Conservation (phyloP, 495 filamentous ascomycete species). For the Endocarpon pusillum region DNA sequence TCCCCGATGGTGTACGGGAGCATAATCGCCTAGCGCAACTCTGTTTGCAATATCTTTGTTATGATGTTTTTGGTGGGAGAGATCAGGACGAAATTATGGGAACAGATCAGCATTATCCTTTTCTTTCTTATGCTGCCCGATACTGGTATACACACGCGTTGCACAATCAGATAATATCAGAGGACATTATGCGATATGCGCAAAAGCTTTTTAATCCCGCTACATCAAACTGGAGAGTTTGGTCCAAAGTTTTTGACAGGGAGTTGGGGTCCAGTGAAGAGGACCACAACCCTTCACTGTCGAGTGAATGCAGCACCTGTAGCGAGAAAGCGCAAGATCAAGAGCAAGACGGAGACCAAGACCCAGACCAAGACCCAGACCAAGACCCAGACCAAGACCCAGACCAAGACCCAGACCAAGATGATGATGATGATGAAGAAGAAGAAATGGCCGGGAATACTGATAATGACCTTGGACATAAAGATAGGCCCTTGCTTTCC, state of each 20-base stretch:
- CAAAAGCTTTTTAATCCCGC: conserved; percentile 6
- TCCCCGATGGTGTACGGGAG: conserved; percentile 3
- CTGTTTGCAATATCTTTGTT: conserved; percentile 7
- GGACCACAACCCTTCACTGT: not conserved
- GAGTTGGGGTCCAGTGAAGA: not conserved
- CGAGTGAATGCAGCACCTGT: too few relatives aligned
- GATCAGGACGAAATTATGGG: not conserved
- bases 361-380: too few relatives aligned
- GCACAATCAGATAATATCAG: conserved; percentile 1
- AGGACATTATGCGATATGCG: conserved; percentile 2
- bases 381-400: too few relatives aligned
- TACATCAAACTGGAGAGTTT: conserved; percentile 6
- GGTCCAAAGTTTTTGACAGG: conserved; percentile 6
- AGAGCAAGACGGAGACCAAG: not conserved
- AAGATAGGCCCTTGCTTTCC: not conserved
- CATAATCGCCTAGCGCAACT: conserved; percentile 4
- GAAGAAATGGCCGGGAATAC: not conserved
- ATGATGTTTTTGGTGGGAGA: conserved; percentile 7
- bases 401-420: too few relatives aligned
- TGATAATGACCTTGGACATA: not conserved
- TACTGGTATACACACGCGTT: conserved; percentile 5
- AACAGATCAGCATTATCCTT: conserved; percentile 3
- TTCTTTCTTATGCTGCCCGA: conserved; percentile 7
- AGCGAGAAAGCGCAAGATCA: too few relatives aligned
- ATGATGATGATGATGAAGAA: too few relatives aligned